Conservation (phyloP, 1,284 basidiomycete species). For the Mycena citricolor region DNA sequence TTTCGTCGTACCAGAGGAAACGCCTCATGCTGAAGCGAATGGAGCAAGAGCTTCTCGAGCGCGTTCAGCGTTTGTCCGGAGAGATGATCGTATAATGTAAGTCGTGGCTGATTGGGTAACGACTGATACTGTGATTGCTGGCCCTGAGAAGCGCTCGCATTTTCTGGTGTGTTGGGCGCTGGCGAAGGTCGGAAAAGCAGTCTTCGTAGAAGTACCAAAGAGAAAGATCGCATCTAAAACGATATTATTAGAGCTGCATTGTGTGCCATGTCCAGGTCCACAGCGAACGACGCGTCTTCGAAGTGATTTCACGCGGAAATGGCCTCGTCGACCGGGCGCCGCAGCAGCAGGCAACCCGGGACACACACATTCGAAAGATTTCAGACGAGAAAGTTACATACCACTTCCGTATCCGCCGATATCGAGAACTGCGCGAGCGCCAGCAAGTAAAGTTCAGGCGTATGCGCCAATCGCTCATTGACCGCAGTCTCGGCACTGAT, state of each 20-base stretch:
- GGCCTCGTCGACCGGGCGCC: too few relatives aligned
- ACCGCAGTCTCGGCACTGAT: slow-evolving; percentile 74
- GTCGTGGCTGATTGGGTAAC: slow-evolving; percentile 43
- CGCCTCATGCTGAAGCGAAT: slow-evolving; percentile 62
- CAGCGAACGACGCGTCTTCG: background rate
- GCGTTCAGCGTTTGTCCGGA: slow-evolving; percentile 61
- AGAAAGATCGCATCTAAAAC: slow-evolving; percentile 76
- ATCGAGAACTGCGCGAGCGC: slow-evolving; percentile 75
- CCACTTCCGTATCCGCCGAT: slow-evolving; percentile 70
- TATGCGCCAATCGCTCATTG: slow-evolving; percentile 71
- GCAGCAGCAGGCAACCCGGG: background rate
- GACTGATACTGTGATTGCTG: slow-evolving; percentile 27
- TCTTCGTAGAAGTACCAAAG: slow-evolving; percentile 72
- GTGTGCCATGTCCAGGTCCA: background rate
- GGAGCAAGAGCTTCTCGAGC: slow-evolving; percentile 69
- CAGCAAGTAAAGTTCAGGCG: slow-evolving; percentile 74
- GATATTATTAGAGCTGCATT: slow-evolving; percentile 44
- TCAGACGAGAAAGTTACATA: slow-evolving; percentile 36
- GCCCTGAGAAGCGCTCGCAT: slow-evolving; percentile 41
- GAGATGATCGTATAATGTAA: slow-evolving; percentile 72
- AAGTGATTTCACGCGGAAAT: background rate
- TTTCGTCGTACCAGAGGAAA: slow-evolving; percentile 59
- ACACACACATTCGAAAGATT: too few relatives aligned
- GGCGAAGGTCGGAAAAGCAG: slow-evolving; percentile 62
- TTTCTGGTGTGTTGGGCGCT: slow-evolving; percentile 23